Evolutionary conservation across 805 yeast species (phyloP), one percentile per base, ranked within the genome.

Genomic region (Saccharomycopsis sp.): DNA sequence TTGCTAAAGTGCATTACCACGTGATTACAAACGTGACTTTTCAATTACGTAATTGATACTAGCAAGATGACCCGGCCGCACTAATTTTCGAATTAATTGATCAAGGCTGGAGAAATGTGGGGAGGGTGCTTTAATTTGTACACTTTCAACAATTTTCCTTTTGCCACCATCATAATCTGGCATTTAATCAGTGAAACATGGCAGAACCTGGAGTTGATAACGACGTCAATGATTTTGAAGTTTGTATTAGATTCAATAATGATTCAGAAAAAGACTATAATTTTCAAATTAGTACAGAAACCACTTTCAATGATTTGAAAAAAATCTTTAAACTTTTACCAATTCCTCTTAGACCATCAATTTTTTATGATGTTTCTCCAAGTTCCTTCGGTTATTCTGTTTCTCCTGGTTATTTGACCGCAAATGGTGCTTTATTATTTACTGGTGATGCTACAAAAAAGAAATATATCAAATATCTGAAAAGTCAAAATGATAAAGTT

Each of bases 221-320:
- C n/a, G 26, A 23, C 10, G 10, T 23, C 10, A 28, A 35, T 19
- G 21, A 27, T 8, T 42, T 47, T 61, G 81, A 74, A 48, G 54
- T 72, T 30, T 87, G 76, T 62, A 60, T 92, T 49, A 80, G 98
- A 45, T 76, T 89, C 70, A 86, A 84, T 56, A 80, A 74, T 44
- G 95, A 88, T 54, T 59, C 64, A 36, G 96, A 86, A 53, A 81
- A 81, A 58, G 98, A 89, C 58, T 88, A 86, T 61, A 84, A 95
- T 52, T 85, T 89, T 64, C 78, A 74, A 49, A 73, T 87, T n/a
- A 66, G 70, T 19, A 61, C 73, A 15, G 65, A 66, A 21, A 72
- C 76, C 40, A 72, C 76, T 5, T 77, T 88, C 49, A 60, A 66
- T 17, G 74, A 72, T 23, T 69, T 88, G 48, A 54, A 69, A 47